Percentiles rank a stretch among this genome's conserved stretches.
Evolutionary conservation across 345 rosid species (phyloP).

Genomic region (Populus pruinosa): DNA sequence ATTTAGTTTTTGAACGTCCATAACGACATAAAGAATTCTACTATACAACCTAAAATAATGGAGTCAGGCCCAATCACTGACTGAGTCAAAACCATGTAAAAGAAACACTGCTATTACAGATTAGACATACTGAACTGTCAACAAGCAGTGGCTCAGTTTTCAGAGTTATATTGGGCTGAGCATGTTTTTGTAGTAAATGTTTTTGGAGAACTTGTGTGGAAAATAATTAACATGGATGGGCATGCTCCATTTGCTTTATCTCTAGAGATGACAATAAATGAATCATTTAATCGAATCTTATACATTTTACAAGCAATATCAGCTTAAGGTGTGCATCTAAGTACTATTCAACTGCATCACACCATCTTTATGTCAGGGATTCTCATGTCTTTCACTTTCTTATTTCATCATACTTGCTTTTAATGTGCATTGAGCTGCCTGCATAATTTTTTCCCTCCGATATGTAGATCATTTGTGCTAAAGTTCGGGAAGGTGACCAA

Average conservation of each 20-base stretch:
- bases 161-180: not conserved
- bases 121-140: no score
- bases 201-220: not conserved
- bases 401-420: not conserved
- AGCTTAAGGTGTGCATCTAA: not conserved
- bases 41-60: no score
- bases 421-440: not conserved
- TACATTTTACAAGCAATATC: not conserved
- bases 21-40: no score
- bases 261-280: not conserved
- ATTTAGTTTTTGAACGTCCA: no score
- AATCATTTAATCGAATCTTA: not conserved
- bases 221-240: not conserved
- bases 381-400: not conserved
- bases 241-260: not conserved
- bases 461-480: slow-evolving; percentile 83
- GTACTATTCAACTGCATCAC: not conserved
- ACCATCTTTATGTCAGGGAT: not conserved
- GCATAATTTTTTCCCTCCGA: not conserved
- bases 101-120: no score
- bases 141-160: not conserved
- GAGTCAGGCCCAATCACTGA: no score
- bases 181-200: not conserved
- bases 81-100: no score
- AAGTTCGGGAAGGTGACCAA: slow-evolving; percentile 85